Conservation (phyloP, 306 rosid genomes). For the Cicer arietinum region DNA sequence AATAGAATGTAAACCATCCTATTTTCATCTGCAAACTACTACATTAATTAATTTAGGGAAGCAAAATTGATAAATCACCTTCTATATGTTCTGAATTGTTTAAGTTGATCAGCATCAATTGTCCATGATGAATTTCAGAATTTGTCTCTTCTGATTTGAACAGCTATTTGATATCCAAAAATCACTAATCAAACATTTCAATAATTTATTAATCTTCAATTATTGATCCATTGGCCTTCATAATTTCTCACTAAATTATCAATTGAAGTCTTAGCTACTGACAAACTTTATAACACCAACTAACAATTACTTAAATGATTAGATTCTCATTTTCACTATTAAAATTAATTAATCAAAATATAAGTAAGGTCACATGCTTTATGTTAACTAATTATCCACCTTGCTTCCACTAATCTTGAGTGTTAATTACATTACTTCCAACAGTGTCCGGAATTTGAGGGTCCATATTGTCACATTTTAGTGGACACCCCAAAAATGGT, state of each 20-base stretch:
- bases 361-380: constrained; percentile 43
- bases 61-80: too few species aligned
- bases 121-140: not conserved
- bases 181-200: constrained; percentile 34
- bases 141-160: constrained; percentile 29
- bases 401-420: constrained; percentile 46
- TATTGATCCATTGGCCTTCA: constrained; percentile 14
- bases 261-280: constrained; percentile 25
- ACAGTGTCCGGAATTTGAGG: constrained; percentile 42
- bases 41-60: too few species aligned
- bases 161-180: not conserved
- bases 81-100: not conserved
- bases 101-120: not conserved
- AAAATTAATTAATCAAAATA: constrained; percentile 24
- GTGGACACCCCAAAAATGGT: constrained; percentile 37
- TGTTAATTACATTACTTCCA: constrained; percentile 48
- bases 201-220: constrained; percentile 25
- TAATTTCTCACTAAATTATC: constrained; percentile 37
- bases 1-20: too few species aligned
- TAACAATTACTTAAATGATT: constrained; percentile 5
- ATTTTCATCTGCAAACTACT: too few species aligned
- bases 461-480: constrained; percentile 29
- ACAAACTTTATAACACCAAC: constrained; percentile 39
- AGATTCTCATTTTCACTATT: not conserved
- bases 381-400: constrained; percentile 24